phyloP scores from a whole-genome alignment of 2,329 filamentous ascomycete species.

The Phoma sp. region DNA sequence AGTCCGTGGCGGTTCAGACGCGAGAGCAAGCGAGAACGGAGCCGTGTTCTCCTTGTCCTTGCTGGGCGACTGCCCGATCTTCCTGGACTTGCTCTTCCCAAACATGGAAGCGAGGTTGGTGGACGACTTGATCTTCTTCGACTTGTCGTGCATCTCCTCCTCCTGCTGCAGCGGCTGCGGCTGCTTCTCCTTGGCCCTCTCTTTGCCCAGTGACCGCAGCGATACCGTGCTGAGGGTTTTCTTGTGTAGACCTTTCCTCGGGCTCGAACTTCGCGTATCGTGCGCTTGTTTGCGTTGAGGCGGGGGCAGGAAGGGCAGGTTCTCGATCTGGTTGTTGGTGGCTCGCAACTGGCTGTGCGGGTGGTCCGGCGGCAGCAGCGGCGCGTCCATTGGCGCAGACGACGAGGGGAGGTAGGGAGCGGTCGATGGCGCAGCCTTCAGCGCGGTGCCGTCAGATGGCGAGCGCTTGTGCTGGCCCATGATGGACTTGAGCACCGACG shows the following conservation, averaged over 20 bases:
- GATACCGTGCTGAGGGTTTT: slow-evolving; percentile 62
- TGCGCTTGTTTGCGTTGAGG: slow-evolving; percentile 47
- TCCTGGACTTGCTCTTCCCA: slow-evolving; percentile 72
- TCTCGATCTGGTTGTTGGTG: slow-evolving; percentile 40
- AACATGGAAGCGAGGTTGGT: slow-evolving; percentile 81
- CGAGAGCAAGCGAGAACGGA: slow-evolving; percentile 57
- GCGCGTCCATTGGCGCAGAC: slow-evolving; percentile 32
- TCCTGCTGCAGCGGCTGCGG: slow-evolving; percentile 34
- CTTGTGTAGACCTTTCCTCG: slow-evolving; percentile 53
- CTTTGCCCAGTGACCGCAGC: slow-evolving; percentile 58
- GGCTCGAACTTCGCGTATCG: slow-evolving; percentile 42
- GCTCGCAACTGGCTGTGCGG: slow-evolving; percentile 49
- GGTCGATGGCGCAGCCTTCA: slow-evolving; percentile 29
- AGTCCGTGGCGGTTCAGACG: slow-evolving; percentile 55
- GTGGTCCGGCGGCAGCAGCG: slow-evolving; percentile 59
- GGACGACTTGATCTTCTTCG: slow-evolving; percentile 79
- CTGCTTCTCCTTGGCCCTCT: slow-evolving; percentile 41
- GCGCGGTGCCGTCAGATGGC: slow-evolving; percentile 49
- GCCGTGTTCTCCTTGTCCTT: slow-evolving; percentile 79
- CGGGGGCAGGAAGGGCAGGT: slow-evolving; percentile 30
- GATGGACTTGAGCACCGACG: slow-evolving; percentile 58
- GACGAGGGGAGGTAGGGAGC: slow-evolving; percentile 34
- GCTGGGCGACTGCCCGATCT: slow-evolving; percentile 56
- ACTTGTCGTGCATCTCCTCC: slow-evolving; percentile 45
- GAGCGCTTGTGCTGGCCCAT: slow-evolving; percentile 59